A percentile compares a stretch with the other conserved stretches of the same genome.
These are phyloP conservation scores for Emergomyces orientalis DNA, from an alignment of 2,329 filamentous ascomycete species.

Conservation along the genomic window DNA sequence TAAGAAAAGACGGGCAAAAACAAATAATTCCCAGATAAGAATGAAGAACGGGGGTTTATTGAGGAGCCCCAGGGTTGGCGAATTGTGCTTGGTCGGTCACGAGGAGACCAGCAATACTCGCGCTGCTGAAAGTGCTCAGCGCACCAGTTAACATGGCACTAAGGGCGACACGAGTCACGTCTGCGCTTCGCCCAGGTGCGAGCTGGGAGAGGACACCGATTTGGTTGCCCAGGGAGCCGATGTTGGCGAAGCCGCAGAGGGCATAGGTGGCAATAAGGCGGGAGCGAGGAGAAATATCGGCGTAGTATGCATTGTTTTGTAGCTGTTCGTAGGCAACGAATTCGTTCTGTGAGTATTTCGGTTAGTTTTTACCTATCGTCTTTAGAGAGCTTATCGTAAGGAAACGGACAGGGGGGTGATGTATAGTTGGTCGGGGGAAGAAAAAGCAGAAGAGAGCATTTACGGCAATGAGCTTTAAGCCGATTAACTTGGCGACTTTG, in stretches of 20 bases:
- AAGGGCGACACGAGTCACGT: conserved; percentile 65
- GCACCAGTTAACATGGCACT: conserved; percentile 71
- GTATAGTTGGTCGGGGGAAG: not conserved
- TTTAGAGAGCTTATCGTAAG: not conserved
- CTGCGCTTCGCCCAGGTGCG: conserved; percentile 61
- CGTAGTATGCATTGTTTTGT: conserved; percentile 44
- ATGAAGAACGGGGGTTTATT: not conserved
- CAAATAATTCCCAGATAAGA: not conserved
- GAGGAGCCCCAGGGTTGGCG: not conserved
- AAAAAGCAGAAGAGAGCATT: conserved; percentile 24
- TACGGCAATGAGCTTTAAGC: conserved; percentile 69
- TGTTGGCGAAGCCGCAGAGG: conserved; percentile 73
- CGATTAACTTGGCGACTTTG: conserved; percentile 68
- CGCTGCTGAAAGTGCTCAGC: conserved; percentile 68
- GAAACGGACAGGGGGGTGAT: not conserved
- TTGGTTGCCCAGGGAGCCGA: conserved; percentile 78
- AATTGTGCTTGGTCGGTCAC: conserved; percentile 43
- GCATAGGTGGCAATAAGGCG: conserved; percentile 78
- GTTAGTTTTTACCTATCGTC: conserved; percentile 4
- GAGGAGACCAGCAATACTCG: conserved; percentile 67
- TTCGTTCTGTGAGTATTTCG: conserved; percentile 50
- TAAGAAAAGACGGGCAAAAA: not conserved
- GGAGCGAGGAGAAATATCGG: conserved; percentile 56
- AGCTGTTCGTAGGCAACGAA: conserved; percentile 62
- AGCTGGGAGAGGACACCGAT: conserved; percentile 81